Base-by-base conservation (phyloP, 2,329 filamentous ascomycete species). In the Pleoardoris graminearum region DNA sequence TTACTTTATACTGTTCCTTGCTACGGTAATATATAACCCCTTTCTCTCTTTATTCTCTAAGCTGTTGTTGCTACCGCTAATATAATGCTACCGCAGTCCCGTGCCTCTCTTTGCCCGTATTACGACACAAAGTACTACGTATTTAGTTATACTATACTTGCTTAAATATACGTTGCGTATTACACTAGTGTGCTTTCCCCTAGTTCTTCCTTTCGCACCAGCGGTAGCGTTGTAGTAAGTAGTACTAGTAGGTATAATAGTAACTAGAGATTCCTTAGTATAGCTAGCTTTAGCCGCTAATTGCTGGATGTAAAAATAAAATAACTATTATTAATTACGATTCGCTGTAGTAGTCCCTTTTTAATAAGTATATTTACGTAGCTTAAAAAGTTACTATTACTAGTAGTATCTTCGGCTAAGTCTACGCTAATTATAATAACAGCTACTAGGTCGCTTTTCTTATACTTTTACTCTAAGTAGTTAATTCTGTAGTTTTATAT, bases 261-360 rank as follows among this genome's bases (percentile, higher is more conserved):
- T 33, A 46, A 3, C 8, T 36, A 22, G 4, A 46, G 29, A 33
- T 46, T 46, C 43, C 22, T 7, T 33, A 46, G 32, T 33, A 21
- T 23, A 3, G 30, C 43, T 36, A 46, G 43, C 43, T 46, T 46
- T 36, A 33, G 43, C 17, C 43, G 30, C 43, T 21, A 46, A 14
- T 46, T 11, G n/a, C 41, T 43, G 3, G 42, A 48, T 11, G 44
- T 62, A 27, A 60, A 54, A 7, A 43, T 54, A 17, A 62, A 53
- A 58, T 60, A 43, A 53, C 46, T 50, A 48, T 62, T 51, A 41
- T 55, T 25, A 11, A 55, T 48, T 19, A 59, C 48, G 5, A 63
- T 52, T 27, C 44, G 33, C 29, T 42, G 23, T 17, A 61, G 49
- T 19, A 50, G 25, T 16, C 47, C 45, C 29, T 58, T 55, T 10